These are phyloP conservation scores for Hibiscus syriacus DNA, from an alignment of 345 rosid species.

Conservation along the genomic window DNA sequence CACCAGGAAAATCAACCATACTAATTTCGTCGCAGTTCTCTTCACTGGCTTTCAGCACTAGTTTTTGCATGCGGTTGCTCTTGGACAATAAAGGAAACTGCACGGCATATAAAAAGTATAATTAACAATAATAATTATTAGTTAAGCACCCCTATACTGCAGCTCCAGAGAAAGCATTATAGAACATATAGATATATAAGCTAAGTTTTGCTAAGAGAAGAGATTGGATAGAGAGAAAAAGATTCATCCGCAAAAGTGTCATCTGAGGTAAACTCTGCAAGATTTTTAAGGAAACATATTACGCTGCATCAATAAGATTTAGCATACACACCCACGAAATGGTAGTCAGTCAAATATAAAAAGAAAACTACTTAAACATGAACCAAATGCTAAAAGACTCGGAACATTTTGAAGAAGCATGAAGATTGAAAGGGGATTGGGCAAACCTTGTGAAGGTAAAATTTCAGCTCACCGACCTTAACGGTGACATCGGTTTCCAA, in stretches of 20 bases:
- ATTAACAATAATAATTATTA: not conserved
- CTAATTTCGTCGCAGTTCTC: conserved; percentile 49
- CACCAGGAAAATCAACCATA: conserved; percentile 72
- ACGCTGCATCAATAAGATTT: not conserved
- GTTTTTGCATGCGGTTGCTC: conserved; percentile 62
- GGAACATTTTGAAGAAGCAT: not conserved
- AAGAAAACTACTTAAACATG: not conserved
- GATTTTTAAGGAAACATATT: not conserved
- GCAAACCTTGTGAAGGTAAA: conserved; percentile 79
- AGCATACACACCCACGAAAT: not conserved
- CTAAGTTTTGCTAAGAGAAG: no score
- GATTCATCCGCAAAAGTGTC: no score
- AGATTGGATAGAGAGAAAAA: no score
- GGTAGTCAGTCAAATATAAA: not conserved
- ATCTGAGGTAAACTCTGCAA: not conserved
- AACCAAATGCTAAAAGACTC: not conserved
- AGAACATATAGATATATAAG: no score
- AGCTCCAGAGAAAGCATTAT: not conserved
- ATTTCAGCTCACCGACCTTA: conserved; percentile 63
- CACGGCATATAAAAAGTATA: conserved; percentile 9
- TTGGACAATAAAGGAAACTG: conserved; percentile 94
- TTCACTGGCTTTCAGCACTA: conserved; percentile 45
- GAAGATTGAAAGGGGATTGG: not conserved
- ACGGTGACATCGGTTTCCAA: conserved; percentile 64
- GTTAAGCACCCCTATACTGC: no score